Evolutionary conservation across 441 rosid genomes (phyloP).

Genomic region (Omphalea diandra): DNA sequence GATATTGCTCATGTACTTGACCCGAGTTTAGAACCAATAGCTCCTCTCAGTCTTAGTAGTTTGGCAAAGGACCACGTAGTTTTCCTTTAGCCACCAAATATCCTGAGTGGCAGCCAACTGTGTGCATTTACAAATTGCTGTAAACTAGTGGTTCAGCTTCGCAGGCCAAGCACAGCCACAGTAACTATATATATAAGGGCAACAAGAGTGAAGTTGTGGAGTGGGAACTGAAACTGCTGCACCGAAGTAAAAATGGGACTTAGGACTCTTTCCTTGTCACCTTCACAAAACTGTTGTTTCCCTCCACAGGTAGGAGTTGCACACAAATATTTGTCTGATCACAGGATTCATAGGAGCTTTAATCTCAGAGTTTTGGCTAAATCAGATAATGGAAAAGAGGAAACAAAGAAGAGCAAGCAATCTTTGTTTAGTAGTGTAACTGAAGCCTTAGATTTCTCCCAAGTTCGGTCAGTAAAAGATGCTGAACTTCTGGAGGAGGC

Average conservation of each 20-base stretch:
- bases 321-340: slow-evolving; percentile 19
- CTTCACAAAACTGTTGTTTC: slow-evolving; percentile 29
- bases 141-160: slow-evolving; percentile 18
- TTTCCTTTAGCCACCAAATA: slow-evolving; percentile 27
- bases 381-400: slow-evolving; percentile 36
- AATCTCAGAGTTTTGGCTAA: slow-evolving; percentile 36
- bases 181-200: background rate
- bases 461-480: slow-evolving; percentile 70
- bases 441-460: slow-evolving; percentile 83
- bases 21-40: slow-evolving; percentile 3
- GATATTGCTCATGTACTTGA: background rate
- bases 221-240: background rate
- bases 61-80: slow-evolving; percentile 41
- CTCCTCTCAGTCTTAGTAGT: slow-evolving; percentile 21
- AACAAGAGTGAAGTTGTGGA: background rate
- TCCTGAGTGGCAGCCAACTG: slow-evolving; percentile 16
- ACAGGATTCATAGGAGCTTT: slow-evolving; percentile 19
- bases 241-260: slow-evolving; percentile 29
- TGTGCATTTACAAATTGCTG: slow-evolving; percentile 2
- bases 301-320: slow-evolving; percentile 19
- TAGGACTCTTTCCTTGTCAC: slow-evolving; percentile 35
- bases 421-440: slow-evolving; percentile 62
- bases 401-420: slow-evolving; percentile 50
- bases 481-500: slow-evolving; percentile 79
- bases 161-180: slow-evolving; percentile 6